Base-by-base conservation (phyloP, 2,329 filamentous ascomycete genomes). In the Colletotrichum orchidophilum region DNA sequence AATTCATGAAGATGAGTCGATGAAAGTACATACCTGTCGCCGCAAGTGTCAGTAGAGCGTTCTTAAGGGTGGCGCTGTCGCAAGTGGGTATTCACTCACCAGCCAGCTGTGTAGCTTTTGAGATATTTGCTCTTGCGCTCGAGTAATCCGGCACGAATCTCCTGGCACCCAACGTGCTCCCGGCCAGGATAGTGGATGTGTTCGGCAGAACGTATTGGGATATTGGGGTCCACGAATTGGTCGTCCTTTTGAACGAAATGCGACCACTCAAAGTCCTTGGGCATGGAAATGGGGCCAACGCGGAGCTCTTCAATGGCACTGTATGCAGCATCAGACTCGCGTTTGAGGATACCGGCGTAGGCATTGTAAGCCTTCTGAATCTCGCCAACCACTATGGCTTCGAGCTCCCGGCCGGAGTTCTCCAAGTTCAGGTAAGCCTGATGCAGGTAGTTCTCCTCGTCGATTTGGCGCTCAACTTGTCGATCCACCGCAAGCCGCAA, bases 51-150 rank as follows among this genome's bases (percentile, higher is more conserved):
- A 65, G 49, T 15, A 21, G 27, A 9, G 4, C 35, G 70, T 79
- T 72, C 79, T 78, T 70, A 46, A 3, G 15, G 42, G 58, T 18
- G 21, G 29, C 5, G 53, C 7, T 18, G 31, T 1, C 13, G n/a
- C 1, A 26, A 18, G 7, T 13, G 26, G 9, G 42, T 18, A 26
- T n/a, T 53, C 78, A 63, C 92, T 83, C 85, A 96, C 95, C 96
- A 98, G 78, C 96, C 96, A 29, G 95, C 93, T 8, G 95, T 96
- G 81, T 98, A 98, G 80, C 95, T 98, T 86, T 98, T 98, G 73
- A 99, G 85, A 78, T 98, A 99, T 80, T 98, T 99, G 88, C 95
- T 97, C 90, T 98, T 98, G 75, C 96, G 92, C 85, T 99, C 96
- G 42, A 99, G 86, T 82, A 98, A 91, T 3, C 96, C 96, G 24